A percentile compares a stretch with the other conserved stretches of the same genome.
Conservation (phyloP, 2,329 filamentous ascomycete species). For the Phaeosphaeria sp. region DNA sequence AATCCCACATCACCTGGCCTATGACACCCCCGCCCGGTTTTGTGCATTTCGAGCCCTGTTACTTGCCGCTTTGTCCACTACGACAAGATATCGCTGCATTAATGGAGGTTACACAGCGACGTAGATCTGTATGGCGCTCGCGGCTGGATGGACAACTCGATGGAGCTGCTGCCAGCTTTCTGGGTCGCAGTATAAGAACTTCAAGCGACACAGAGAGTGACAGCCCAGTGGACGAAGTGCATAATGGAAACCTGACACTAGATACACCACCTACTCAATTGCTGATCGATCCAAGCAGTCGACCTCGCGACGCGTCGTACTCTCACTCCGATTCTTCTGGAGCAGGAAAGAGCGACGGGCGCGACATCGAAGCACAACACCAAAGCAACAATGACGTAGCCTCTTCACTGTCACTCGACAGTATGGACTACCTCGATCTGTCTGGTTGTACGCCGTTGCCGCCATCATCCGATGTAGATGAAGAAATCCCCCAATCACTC, state of each 20-base stretch:
- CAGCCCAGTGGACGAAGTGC: background rate
- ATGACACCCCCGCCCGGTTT: conserved; percentile 23
- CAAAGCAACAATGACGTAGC: background rate
- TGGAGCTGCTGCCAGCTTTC: conserved; percentile 10
- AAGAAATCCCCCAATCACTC: conserved; percentile 10
- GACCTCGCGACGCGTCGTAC: background rate
- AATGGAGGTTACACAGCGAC: background rate
- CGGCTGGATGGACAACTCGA: conserved; percentile 14
- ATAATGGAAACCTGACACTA: too few species aligned
- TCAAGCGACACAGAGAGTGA: background rate
- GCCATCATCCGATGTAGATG: background rate
- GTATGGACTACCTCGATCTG: conserved; percentile 7
- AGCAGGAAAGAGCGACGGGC: background rate
- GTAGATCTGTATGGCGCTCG: background rate
- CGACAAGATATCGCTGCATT: conserved; percentile 14
- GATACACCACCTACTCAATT: background rate
- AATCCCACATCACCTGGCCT: conserved; percentile 28
- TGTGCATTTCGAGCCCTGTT: conserved; percentile 22
- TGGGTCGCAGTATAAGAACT: background rate
- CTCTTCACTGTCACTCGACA: background rate
- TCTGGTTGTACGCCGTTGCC: background rate
- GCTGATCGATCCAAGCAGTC: conserved; percentile 1
- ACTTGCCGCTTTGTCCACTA: conserved; percentile 27
- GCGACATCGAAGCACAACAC: background rate
- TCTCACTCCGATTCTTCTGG: background rate